Conservation (phyloP, 306 rosid species). For the Rosa multiflora region DNA sequence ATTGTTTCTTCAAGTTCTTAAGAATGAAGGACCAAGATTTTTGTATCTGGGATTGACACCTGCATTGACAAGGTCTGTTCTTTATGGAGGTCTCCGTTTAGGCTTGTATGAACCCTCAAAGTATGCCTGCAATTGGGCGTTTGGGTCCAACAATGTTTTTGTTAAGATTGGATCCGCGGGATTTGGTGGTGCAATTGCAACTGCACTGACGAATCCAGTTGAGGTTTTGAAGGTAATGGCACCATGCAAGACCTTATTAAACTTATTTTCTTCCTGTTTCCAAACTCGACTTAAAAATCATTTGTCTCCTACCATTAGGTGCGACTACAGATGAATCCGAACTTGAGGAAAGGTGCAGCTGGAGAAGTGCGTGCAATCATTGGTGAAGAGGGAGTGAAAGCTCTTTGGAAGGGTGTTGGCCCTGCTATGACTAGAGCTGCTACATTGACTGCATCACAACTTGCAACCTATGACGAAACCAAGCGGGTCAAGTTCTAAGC, state of each 20-base stretch:
- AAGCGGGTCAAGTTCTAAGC: conserved; percentile 78
- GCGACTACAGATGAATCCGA: conserved; percentile 86
- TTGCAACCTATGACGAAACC: conserved; percentile 90
- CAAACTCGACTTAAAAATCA: conserved; percentile 21
- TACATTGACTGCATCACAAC: conserved; percentile 89
- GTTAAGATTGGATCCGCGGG: conserved; percentile 81
- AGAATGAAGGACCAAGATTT: conserved; percentile 84
- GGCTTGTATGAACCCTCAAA: conserved; percentile 97
- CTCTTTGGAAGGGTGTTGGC: conserved; percentile 92
- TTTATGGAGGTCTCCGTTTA: conserved; percentile 95
- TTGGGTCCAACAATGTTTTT: conserved; percentile 78
- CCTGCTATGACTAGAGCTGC: conserved; percentile 98
- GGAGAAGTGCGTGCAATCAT: conserved; percentile 59
- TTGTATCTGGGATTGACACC: conserved; percentile 87
- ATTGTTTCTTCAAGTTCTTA: conserved; percentile 50
- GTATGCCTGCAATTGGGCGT: conserved; percentile 72
- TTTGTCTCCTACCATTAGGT: conserved; percentile 56
- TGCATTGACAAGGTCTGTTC: conserved; percentile 81
- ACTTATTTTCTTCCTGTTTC: conserved; percentile 5
- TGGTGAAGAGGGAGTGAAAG: conserved; percentile 75
- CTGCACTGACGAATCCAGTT: conserved; percentile 85
- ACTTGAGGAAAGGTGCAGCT: conserved; percentile 48
- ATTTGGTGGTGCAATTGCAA: conserved; percentile 78
- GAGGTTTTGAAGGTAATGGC: conserved; percentile 85
- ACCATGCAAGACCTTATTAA: conserved; percentile 8